Base-by-base conservation (phyloP, 2,329 filamentous ascomycete species). In the Pseudogymnoascus sp. region DNA sequence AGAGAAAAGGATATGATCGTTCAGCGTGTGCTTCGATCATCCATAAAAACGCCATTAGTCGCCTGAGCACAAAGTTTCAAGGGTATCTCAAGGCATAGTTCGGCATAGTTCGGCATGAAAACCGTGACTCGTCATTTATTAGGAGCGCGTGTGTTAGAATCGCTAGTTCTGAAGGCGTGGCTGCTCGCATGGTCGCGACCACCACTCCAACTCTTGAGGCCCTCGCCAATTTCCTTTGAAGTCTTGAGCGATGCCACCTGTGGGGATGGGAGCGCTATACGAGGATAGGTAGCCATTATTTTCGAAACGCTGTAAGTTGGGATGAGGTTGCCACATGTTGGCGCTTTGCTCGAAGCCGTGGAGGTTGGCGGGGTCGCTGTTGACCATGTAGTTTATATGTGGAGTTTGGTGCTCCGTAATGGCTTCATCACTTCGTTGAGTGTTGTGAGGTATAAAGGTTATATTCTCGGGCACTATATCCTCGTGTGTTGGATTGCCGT, bases 391-490 rank as follows among this genome's bases (percentile, higher is more conserved):
- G 49, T 33, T 55, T 16, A 55, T 55, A 55, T 33, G 49, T 19
- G n/a, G 49, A 12, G 49, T 7, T 19, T 55, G 45, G 25, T 45
- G 42, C 23, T 28, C 42, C 9, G 7, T 81, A 78, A 73, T 84
- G 81, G 68, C 85, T 82, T 63, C 82, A 80, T 52, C 80, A 77
- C n/a, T 82, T 84, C 64, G 81, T 80, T 30, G 83, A 82, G 67
- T 85, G 83, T 63, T 85, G 82, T 84, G 60, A 25, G 60, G 14
- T 39, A 61, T 61, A 19, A 60, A 60, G n/a, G 33, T 12, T 19
- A 60, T 60, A 9, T 60, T 39, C 7, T 60, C 33, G 2, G 35
- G 19, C 33, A n/a, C 16, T 60, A 25, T 30, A 38, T 60, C 33
- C 4, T 39, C 23, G 14, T 12, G 12, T 25, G 22, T 39, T 39